Percentiles rank a stretch among this genome's conserved stretches.
phyloP scores from a whole-genome alignment of 2,329 filamentous ascomycete genomes.

The Ciborinia camelliae region DNA sequence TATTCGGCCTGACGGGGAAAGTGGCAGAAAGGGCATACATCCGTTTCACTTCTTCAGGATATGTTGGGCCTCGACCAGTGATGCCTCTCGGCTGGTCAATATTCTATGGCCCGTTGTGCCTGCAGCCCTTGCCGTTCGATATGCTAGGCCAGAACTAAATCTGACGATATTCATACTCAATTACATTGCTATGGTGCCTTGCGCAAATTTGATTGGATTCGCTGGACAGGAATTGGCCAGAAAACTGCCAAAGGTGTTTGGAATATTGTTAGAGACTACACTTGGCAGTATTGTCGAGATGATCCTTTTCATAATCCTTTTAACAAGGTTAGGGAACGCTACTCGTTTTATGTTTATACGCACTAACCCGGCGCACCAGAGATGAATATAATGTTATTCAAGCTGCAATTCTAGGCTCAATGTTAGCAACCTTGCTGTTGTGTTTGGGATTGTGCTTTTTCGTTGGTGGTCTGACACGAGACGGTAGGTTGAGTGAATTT shows the following conservation, averaged over 20 bases:
- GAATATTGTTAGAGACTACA: slow-evolving; percentile 59
- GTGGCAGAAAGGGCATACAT: slow-evolving; percentile 63
- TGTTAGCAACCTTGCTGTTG: slow-evolving; percentile 76
- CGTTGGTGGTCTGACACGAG: slow-evolving; percentile 64
- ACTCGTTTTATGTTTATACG: background rate
- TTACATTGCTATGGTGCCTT: slow-evolving; percentile 75
- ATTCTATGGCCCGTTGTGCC: slow-evolving; percentile 73
- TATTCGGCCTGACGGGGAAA: slow-evolving; percentile 58
- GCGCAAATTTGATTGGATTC: slow-evolving; percentile 73
- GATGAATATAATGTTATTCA: slow-evolving; percentile 68
- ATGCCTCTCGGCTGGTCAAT: slow-evolving; percentile 62
- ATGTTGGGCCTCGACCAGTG: slow-evolving; percentile 60
- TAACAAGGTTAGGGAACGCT: slow-evolving; percentile 41
- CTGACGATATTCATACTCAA: slow-evolving; percentile 66
- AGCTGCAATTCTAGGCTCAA: slow-evolving; percentile 78
- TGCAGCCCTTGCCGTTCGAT: slow-evolving; percentile 63
- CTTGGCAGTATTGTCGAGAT: slow-evolving; percentile 77
- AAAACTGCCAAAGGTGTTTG: slow-evolving; percentile 72
- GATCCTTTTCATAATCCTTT: slow-evolving; percentile 74
- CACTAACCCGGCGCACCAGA: background rate
- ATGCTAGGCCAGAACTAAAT: slow-evolving; percentile 53
- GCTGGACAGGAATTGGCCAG: slow-evolving; percentile 68
- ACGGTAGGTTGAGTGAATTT: slow-evolving; percentile 35
- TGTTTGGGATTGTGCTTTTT: slow-evolving; percentile 81
- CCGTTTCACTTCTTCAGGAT: slow-evolving; percentile 62